These are phyloP conservation scores for Gymnopilus junonius DNA, from an alignment of 768 basidiomycete genomes.

Conservation along the genomic window DNA sequence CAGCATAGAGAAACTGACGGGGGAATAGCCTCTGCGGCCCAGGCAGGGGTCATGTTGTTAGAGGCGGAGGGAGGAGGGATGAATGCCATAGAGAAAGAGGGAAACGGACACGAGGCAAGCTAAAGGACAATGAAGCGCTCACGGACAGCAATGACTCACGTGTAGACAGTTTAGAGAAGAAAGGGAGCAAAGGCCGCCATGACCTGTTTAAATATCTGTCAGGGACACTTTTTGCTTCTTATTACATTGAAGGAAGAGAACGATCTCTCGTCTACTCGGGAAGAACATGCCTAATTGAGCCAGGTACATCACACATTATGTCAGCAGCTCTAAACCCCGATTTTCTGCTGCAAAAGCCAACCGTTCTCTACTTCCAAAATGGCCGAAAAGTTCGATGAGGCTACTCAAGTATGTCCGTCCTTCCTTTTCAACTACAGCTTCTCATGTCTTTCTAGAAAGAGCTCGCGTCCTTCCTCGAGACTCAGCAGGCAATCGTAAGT, in stretches of 20 bases:
- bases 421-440: background rate
- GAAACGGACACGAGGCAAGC: slow-evolving; percentile 39
- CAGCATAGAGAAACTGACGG: slow-evolving; percentile 45
- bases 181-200: background rate
- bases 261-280: slow-evolving; percentile 18
- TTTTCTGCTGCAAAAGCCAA: slow-evolving; percentile 12
- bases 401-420: slow-evolving; percentile 62
- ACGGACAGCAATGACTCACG: slow-evolving; percentile 13
- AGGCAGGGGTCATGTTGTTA: slow-evolving; percentile 34
- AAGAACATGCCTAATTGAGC: slow-evolving; percentile 21
- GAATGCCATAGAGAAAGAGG: slow-evolving; percentile 51
- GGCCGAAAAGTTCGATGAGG: slow-evolving; percentile 73
- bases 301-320: slow-evolving; percentile 20
- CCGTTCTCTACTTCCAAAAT: slow-evolving; percentile 31
- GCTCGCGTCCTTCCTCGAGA: slow-evolving; percentile 76
- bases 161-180: slow-evolving; percentile 3
- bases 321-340: slow-evolving; percentile 20
- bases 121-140: slow-evolving; percentile 15
- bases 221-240: slow-evolving; percentile 5
- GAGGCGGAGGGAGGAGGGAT: slow-evolving; percentile 40
- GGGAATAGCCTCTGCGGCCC: slow-evolving; percentile 54
- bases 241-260: slow-evolving; percentile 3
- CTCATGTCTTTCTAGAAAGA: slow-evolving; percentile 65
- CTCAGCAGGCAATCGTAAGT: slow-evolving; percentile 78
- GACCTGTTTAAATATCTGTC: slow-evolving; percentile 6